These are phyloP conservation scores for Sporothrix dimorphospora DNA, from an alignment of 2,329 filamentous ascomycete species.

Conservation along the genomic window DNA sequence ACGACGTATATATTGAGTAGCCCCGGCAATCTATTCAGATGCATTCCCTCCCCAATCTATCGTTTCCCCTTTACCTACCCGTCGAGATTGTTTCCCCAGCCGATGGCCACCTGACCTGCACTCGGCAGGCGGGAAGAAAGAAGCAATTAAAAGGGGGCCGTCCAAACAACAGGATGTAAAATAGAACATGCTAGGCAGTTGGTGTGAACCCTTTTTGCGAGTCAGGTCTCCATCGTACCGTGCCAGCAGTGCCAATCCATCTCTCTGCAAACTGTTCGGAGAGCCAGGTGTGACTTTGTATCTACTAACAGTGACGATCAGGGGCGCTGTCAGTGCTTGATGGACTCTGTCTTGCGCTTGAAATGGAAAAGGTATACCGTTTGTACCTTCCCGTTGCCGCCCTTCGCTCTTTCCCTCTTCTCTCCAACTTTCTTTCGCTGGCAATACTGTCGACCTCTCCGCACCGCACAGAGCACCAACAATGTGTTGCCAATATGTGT, in stretches of 20 bases:
- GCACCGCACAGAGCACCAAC: no score
- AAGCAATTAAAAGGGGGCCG: not conserved
- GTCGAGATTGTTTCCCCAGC: not conserved
- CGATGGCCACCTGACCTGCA: slow-evolving; percentile 2
- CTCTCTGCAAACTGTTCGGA: not conserved
- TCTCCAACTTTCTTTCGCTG: slow-evolving; percentile 8
- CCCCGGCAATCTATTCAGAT: not conserved
- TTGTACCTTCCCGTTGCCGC: not conserved
- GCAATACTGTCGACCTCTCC: no score
- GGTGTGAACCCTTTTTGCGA: slow-evolving; percentile 8
- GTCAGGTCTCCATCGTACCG: not conserved
- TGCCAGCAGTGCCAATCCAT: not conserved
- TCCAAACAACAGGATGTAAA: not conserved
- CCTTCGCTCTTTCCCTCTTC: not conserved
- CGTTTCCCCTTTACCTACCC: not conserved
- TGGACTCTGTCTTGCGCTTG: not conserved
- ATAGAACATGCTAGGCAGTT: not conserved
- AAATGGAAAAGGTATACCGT: not conserved
- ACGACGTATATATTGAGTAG: not conserved
- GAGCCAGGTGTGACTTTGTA: not conserved
- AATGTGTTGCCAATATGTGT: not conserved
- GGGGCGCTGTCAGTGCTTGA: not conserved
- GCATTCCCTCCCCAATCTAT: not conserved
- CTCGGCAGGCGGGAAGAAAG: not conserved
- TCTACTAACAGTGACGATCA: not conserved